Evolutionary conservation across 768 basidiomycete species (phyloP).

Genomic region (Pisolithus microcarpus): DNA sequence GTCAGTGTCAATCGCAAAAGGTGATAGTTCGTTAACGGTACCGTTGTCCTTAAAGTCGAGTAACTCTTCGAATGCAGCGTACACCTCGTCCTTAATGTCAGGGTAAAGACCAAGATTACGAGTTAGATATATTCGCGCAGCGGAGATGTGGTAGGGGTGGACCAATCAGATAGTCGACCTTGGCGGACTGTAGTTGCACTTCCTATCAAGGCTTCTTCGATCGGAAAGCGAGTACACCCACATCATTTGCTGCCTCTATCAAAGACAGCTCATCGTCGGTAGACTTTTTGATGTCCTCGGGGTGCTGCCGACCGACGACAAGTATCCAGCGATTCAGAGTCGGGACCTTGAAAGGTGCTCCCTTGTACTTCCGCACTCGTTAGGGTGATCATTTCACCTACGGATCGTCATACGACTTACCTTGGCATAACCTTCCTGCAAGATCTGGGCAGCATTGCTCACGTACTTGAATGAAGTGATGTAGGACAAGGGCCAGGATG

Average conservation of each 20-base stretch:
- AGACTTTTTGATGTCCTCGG: constrained; percentile 36
- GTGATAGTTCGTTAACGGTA: not conserved
- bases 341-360: constrained; percentile 26
- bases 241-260: constrained; percentile 26
- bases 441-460: too few relatives aligned
- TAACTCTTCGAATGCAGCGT: constrained; percentile 32
- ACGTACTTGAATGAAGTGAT: too few relatives aligned
- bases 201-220: not conserved
- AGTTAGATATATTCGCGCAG: constrained; percentile 25
- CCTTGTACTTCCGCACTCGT: too few relatives aligned
- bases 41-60: constrained; percentile 21
- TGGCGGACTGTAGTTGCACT: too few relatives aligned
- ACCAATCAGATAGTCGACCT: too few relatives aligned
- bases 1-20: not conserved
- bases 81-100: constrained; percentile 40
- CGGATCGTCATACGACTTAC: too few relatives aligned
- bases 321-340: constrained; percentile 31
- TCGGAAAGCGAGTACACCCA: constrained; percentile 8
- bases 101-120: constrained; percentile 34
- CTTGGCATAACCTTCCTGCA: too few relatives aligned
- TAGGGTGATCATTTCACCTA: too few relatives aligned
- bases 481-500: too few relatives aligned
- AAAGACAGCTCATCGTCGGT: constrained; percentile 34
- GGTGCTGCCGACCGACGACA: constrained; percentile 20
- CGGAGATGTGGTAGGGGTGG: constrained; percentile 23